phyloP scores from a whole-genome alignment of 164 flowering plant species.

The Hamamelis virginiana region DNA sequence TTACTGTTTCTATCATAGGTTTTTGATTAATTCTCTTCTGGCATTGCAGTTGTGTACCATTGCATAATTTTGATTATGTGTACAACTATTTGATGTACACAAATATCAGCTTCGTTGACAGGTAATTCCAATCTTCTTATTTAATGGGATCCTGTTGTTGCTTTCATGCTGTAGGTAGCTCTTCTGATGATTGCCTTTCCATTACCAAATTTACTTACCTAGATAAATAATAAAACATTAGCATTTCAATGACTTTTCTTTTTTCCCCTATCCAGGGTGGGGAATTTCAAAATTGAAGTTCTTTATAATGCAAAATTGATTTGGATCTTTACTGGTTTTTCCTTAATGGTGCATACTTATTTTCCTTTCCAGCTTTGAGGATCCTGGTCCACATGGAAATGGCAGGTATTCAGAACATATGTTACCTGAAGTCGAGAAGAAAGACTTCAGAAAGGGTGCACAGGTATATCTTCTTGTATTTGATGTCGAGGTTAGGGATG shows the following conservation, averaged over 20 bases:
- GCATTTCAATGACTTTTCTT: too few species aligned
- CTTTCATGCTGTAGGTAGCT: background rate
- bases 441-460: conserved; percentile 90
- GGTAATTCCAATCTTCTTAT: conserved; percentile 44
- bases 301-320: too few species aligned
- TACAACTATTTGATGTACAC: conserved; percentile 87
- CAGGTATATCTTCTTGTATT: conserved; percentile 55
- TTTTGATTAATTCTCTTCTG: conserved; percentile 15
- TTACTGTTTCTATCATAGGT: conserved; percentile 5
- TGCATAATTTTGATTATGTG: conserved; percentile 78
- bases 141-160: background rate
- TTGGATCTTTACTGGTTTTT: background rate
- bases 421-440: conserved; percentile 86
- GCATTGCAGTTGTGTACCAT: conserved; percentile 86
- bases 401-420: conserved; percentile 87
- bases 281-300: too few species aligned
- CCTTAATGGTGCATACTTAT: background rate
- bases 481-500: background rate
- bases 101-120: conserved; percentile 85
- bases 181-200: background rate
- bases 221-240: background rate
- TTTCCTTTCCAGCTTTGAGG: conserved; percentile 65
- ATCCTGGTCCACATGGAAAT: conserved; percentile 97
- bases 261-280: too few species aligned
- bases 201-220: background rate